These are phyloP conservation scores for Cystobasidium onofrii DNA, from an alignment of 768 basidiomycete species.

Conservation along the genomic window DNA sequence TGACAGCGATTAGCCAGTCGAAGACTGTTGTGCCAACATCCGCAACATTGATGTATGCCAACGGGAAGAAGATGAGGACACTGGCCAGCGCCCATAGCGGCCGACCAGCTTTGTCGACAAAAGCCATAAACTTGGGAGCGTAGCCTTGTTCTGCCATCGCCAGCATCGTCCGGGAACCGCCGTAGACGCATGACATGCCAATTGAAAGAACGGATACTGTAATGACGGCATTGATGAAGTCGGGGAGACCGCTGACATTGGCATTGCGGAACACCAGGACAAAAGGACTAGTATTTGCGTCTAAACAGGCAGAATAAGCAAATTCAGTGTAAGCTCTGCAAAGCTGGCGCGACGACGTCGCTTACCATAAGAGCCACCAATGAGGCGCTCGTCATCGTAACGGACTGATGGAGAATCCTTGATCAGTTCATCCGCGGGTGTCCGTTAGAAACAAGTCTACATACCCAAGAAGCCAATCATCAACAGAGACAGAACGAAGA, in stretches of 20 bases:
- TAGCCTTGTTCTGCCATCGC: slow-evolving; percentile 59
- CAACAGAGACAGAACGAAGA: slow-evolving; percentile 49
- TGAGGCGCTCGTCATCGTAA: slow-evolving; percentile 46
- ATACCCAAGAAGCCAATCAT: slow-evolving; percentile 45
- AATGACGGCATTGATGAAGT: slow-evolving; percentile 50
- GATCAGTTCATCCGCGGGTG: not conserved
- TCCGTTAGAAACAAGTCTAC: not conserved
- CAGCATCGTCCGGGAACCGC: slow-evolving; percentile 56
- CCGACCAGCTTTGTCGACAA: slow-evolving; percentile 57
- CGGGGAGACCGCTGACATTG: slow-evolving; percentile 38
- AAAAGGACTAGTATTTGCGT: slow-evolving; percentile 14
- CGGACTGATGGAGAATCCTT: not conserved
- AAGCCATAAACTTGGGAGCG: slow-evolving; percentile 61
- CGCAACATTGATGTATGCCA: slow-evolving; percentile 44
- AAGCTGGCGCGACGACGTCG: slow-evolving; percentile 15
- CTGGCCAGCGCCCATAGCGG: slow-evolving; percentile 54
- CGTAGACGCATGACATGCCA: slow-evolving; percentile 60
- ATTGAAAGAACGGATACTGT: slow-evolving; percentile 58
- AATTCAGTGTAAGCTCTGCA: not conserved
- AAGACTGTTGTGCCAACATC: slow-evolving; percentile 55
- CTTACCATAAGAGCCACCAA: slow-evolving; percentile 45
- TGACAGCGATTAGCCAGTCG: slow-evolving; percentile 59
- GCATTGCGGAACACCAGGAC: slow-evolving; percentile 42
- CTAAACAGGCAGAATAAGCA: not conserved
- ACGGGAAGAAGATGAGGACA: slow-evolving; percentile 39